Conservation (phyloP, 116 monocot genomes). For the Posidonia oceanica region DNA sequence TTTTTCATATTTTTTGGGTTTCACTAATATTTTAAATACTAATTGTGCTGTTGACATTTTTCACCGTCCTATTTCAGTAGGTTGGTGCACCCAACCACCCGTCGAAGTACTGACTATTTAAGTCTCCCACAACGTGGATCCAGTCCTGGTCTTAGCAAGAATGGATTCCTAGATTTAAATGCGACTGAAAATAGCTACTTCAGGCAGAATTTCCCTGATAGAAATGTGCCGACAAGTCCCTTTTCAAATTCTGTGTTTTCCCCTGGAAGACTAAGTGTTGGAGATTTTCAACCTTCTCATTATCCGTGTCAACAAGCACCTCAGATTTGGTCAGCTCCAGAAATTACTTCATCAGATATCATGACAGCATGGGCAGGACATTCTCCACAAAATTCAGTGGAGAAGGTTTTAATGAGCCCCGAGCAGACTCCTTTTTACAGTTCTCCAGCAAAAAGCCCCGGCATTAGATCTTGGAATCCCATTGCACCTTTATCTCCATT, state of each 20-base stretch:
- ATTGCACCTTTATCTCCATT: slow-evolving; percentile 50
- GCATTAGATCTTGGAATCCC: slow-evolving; percentile 38
- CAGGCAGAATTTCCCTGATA: slow-evolving; percentile 44
- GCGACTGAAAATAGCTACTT: slow-evolving; percentile 26
- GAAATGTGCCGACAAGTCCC: slow-evolving; percentile 57
- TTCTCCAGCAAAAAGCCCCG: slow-evolving; percentile 30
- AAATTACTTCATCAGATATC: slow-evolving; percentile 26
- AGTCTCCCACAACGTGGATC: slow-evolving; percentile 5
- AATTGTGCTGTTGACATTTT: background rate
- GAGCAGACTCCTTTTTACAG: slow-evolving; percentile 32
- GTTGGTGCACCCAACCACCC: slow-evolving; percentile 10
- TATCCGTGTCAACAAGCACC: slow-evolving; percentile 18
- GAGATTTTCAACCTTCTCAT: slow-evolving; percentile 27
- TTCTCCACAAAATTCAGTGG: slow-evolving; percentile 35
- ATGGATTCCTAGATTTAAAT: slow-evolving; percentile 29
- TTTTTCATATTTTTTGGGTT: background rate
- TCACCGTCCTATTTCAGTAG: slow-evolving; percentile 15
- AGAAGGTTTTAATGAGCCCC: slow-evolving; percentile 28
- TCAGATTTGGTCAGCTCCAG: slow-evolving; percentile 45
- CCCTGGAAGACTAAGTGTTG: slow-evolving; percentile 48
- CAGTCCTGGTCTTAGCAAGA: slow-evolving; percentile 20
- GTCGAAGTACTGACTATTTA: slow-evolving; percentile 19
- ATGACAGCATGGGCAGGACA: slow-evolving; percentile 5
- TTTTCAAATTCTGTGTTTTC: slow-evolving; percentile 66
- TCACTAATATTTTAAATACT: too few relatives aligned